Conservation (phyloP, 2,329 filamentous ascomycete species). For the Diplodia seriata region DNA sequence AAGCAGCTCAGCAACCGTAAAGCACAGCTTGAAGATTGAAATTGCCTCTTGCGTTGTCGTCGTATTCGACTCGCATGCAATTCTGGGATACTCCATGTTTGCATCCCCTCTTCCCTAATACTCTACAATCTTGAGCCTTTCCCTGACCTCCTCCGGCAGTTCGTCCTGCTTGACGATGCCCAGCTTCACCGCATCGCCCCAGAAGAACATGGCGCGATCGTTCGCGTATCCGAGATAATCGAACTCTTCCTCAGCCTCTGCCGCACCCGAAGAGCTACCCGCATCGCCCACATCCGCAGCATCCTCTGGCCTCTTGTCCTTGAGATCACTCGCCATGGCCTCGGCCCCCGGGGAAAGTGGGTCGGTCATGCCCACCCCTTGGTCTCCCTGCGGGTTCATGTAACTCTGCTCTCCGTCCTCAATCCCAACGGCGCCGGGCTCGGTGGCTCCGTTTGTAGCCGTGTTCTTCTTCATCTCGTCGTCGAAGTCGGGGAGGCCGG, state of each 20-base stretch:
- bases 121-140: conserved; percentile 72
- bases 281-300: conserved; percentile 47
- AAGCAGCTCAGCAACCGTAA: background rate
- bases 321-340: conserved; percentile 38
- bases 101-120: background rate
- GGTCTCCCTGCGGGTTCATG: conserved; percentile 15
- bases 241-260: conserved; percentile 71
- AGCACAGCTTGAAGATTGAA: background rate
- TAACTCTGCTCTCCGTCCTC: conserved; percentile 34
- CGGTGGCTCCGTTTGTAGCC: conserved; percentile 33
- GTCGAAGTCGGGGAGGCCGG: conserved; percentile 67
- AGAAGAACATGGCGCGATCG: conserved; percentile 90
- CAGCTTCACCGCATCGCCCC: conserved; percentile 83
- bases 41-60: background rate
- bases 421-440: conserved; percentile 32
- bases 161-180: conserved; percentile 79
- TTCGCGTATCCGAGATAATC: conserved; percentile 93
- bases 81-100: too few relatives aligned
- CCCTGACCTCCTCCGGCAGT: conserved; percentile 70
- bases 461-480: conserved; percentile 35
- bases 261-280: conserved; percentile 33
- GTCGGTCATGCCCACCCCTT: conserved; percentile 29
- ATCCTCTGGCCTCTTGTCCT: conserved; percentile 35
- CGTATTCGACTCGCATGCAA: background rate
- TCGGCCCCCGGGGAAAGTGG: conserved; percentile 34